Evolutionary conservation across 352 stramenopile genomes (phyloP).

Genomic region (Stramenopiles sp.): DNA sequence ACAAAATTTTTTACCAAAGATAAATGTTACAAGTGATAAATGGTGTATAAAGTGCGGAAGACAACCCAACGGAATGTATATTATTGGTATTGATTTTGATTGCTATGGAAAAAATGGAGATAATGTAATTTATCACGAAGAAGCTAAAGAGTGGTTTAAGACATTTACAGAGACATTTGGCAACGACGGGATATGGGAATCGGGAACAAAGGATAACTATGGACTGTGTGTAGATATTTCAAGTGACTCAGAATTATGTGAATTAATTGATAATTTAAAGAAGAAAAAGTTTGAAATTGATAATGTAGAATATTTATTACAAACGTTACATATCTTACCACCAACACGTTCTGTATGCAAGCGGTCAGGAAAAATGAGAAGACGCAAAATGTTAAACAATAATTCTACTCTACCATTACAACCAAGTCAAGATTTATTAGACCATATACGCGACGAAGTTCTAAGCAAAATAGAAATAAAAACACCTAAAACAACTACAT

Average conservation of each 20-base stretch:
- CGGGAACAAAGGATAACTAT: background rate
- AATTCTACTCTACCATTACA: background rate
- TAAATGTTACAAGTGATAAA: background rate
- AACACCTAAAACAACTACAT: background rate
- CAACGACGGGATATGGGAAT: background rate
- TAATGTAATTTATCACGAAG: background rate
- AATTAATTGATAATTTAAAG: background rate
- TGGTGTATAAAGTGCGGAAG: background rate
- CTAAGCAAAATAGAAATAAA: background rate
- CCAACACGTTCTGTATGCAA: background rate
- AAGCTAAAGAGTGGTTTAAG: background rate
- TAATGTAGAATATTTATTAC: background rate
- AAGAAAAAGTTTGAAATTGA: background rate
- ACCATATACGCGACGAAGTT: background rate
- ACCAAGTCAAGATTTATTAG: background rate
- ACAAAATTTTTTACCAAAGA: background rate
- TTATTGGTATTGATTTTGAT: background rate
- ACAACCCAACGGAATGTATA: background rate
- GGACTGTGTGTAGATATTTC: background rate
- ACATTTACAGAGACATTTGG: background rate
- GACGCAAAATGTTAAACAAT: background rate
- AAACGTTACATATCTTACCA: background rate
- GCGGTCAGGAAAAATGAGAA: background rate
- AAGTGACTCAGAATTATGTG: background rate
- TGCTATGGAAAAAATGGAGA: background rate